phyloP scores from a whole-genome alignment of 129 eudicot genomes.

The Glebionis coronaria region DNA sequence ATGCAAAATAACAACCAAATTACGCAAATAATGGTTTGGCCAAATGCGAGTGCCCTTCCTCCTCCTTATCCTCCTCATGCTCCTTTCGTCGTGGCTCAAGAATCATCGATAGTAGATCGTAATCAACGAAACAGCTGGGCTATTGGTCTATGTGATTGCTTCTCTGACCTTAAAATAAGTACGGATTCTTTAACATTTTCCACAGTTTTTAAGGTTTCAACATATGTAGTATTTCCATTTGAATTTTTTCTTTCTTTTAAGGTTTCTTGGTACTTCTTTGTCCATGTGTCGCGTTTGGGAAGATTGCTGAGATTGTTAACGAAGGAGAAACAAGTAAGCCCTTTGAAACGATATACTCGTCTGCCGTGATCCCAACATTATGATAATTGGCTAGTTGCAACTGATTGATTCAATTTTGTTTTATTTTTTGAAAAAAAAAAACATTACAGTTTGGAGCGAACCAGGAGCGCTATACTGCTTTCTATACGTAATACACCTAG shows the following conservation, averaged over 20 bases:
- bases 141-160: constrained; percentile 31
- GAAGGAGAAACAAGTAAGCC: constrained; percentile 39
- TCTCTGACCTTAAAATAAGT: constrained; percentile 32
- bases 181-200: background rate
- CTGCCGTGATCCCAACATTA: background rate
- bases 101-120: constrained; percentile 14
- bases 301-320: constrained; percentile 36
- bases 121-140: constrained; percentile 30
- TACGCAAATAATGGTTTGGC: constrained; percentile 23
- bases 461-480: constrained; percentile 32
- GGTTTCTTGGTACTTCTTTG: constrained; percentile 39
- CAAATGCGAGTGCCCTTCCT: constrained; percentile 14
- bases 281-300: constrained; percentile 39
- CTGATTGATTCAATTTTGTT: background rate
- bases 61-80: constrained; percentile 27
- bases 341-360: background rate
- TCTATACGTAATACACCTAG: constrained; percentile 29
- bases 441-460: constrained; percentile 31
- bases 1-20: constrained; percentile 17
- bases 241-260: background rate
- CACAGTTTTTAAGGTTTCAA: background rate
- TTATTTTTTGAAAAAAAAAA: background rate
- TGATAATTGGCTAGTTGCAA: background rate
- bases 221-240: background rate
- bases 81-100: constrained; percentile 11